Conservation (phyloP, 805 yeast genomes). For the Schizosaccharomyces octosporus region DNA sequence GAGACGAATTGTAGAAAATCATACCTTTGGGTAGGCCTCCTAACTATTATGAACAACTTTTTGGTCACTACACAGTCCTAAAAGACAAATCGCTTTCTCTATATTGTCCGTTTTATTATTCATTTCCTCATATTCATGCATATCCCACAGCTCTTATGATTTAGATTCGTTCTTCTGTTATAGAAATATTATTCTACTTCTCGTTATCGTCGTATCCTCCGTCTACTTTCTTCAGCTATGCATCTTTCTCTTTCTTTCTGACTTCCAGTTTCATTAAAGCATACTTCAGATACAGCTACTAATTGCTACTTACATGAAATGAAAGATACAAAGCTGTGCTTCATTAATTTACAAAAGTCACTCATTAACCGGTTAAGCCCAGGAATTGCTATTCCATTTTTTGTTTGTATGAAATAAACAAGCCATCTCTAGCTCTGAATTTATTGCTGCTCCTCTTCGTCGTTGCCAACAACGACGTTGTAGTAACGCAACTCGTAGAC, state of each 20-base stretch:
- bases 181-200: no score
- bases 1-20: neutral
- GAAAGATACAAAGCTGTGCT: neutral
- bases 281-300: neutral
- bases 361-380: neutral
- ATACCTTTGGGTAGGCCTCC: neutral
- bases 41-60: no score
- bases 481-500: slow-evolving; percentile 94
- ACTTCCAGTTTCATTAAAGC: no score
- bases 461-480: slow-evolving; percentile 69
- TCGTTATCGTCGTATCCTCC: no score
- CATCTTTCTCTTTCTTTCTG: no score
- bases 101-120: no score
- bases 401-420: neutral
- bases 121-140: no score
- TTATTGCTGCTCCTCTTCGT: slow-evolving; percentile 44
- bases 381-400: neutral
- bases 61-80: no score
- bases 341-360: neutral
- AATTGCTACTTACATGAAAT: neutral
- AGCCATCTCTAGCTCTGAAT: neutral
- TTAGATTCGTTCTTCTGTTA: no score
- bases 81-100: no score
- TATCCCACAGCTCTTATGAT: no score
- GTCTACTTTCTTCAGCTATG: no score